phyloP scores from a whole-genome alignment of 331 rosid genomes.

The Pyracantha coccinea region DNA sequence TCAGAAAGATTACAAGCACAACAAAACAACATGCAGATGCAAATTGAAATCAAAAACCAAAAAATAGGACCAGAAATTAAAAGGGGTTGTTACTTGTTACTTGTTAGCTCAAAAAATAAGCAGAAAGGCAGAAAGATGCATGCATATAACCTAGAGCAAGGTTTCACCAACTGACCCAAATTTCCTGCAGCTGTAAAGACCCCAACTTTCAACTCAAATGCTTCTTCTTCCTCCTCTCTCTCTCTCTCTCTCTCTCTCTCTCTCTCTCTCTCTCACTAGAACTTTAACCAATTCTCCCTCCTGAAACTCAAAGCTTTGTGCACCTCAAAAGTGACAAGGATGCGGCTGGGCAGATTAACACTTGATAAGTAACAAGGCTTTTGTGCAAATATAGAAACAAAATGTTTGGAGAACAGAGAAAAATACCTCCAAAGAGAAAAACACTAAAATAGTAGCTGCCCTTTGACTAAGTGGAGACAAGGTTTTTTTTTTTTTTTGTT shows the following conservation, averaged over 20 bases:
- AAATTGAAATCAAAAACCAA: background rate
- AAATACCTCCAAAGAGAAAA: conserved; percentile 10
- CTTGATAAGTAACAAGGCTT: conserved; percentile 10
- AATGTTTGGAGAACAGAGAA: conserved; percentile 10
- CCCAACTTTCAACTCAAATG: conserved; percentile 7
- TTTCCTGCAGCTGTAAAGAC: background rate
- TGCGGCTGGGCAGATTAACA: conserved; percentile 3
- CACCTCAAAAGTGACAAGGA: conserved; percentile 15
- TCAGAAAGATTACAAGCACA: background rate
- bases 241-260: conserved; percentile 1
- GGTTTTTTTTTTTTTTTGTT: background rate
- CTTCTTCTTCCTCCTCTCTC: background rate
- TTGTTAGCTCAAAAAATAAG: background rate
- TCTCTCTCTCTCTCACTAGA: background rate
- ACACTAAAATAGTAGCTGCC: conserved; percentile 4
- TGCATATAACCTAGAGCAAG: background rate
- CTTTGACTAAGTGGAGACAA: conserved; percentile 5
- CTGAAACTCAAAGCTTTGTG: conserved; percentile 1
- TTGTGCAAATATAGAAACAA: conserved; percentile 10
- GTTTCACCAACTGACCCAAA: background rate
- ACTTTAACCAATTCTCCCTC: background rate
- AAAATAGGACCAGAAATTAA: background rate
- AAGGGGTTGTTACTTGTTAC: background rate
- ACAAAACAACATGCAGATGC: conserved; percentile 11
- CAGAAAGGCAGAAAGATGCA: background rate